Base-by-base conservation (phyloP, 108 stramenopile genomes). In the Seminavis robusta region DNA sequence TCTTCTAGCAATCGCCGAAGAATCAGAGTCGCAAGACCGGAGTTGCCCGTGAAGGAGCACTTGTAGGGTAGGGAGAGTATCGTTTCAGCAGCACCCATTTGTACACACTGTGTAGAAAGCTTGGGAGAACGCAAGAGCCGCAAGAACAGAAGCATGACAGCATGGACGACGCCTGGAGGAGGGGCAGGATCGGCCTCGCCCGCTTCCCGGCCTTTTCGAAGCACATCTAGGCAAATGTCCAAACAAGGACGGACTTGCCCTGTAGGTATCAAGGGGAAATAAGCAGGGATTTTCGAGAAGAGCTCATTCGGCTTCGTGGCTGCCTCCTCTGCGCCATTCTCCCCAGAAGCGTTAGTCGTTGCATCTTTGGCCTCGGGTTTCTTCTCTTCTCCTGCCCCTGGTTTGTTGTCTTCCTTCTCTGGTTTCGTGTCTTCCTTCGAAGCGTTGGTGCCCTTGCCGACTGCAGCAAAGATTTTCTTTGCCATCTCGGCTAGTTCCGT, bases 1-100 rank as follows among this genome's bases (percentile, higher is more conserved):
- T 97, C 95, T 61, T 95, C 94, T 1, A 95, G 67, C 40, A 96
- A 63, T 20, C 92, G 86, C 32, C 95, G 83, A 20, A 94, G 63
- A 7, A 91, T 56, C 25, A 82, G 26, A 6, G 84, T 82, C 4
- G 88, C 67, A 10, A 94, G 61, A 5, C 72, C 74, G 29, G 74
- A 59, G 44, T 80, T 74, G 4, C 92, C 95, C 9, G 63, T 64
- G 64, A 96, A 96, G 40, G 72, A 62, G 40, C 77, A 80, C 10
- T 65, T 36, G 28, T 60, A 47, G 25, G 80, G 77, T 1, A 95
- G 67, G 9, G 72, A 29, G 11, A 94, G 58, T 34, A 95, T 69
- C 30, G 83, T 50, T 37, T 91, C 88, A 4, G 77, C 83, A 8
- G 80, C 86, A n/a, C 89, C 90, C 33, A 60, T 73, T 41, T 68